Evolutionary conservation across 2,329 filamentous ascomycete genomes (phyloP), one percentile per base, ranked within the genome.

Genomic region (Ophiostoma pallidulum): DNA sequence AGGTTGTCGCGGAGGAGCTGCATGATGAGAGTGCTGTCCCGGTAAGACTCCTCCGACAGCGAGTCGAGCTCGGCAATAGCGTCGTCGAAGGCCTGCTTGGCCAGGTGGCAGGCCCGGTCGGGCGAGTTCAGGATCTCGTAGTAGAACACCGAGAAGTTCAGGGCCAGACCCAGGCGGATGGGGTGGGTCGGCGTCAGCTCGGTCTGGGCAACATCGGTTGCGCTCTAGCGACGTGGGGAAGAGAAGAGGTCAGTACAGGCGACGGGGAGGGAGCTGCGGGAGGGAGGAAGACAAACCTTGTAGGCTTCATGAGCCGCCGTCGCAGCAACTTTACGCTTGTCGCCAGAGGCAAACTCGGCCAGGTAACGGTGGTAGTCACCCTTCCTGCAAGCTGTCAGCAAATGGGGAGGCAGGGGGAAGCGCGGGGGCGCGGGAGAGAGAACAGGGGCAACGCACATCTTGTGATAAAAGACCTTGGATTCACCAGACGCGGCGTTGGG

Each of bases 401-500:
- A 35, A 14, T 29, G 2, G 26, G n/a, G n/a, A n/a, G n/a, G n/a
- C n/a, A n/a, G n/a, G n/a, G n/a, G n/a, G n/a, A n/a, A 31, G n/a
- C 1, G 8, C 2, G 8, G 2, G 9, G 19, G 9, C 1, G 2
- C 3, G 8, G 10, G 6, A 42, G 24, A 33, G 10, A 20, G 13
- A 33, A 12, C n/a, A 2, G 36, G 22, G n/a, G n/a, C n/a, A 7
- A 53, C 51, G 66, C 70, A 94, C 89, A 97, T 97, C 84, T 97
- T 97, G 85, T 97, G 90, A 77, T 96, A 96, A 76, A 97, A 97
- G 62, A 97, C 91, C 82, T 96, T 96, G 63, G 89, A 95, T 78
- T 97, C 91, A 71, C 90, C 91, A 63, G 82, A 88, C 77, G 92
- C 84, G 60, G 91, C 91, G 61, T 86, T 92, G 61, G 88, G 86